Conservation (phyloP, 2,329 filamentous ascomycete species). For the Cytospora leucostoma region DNA sequence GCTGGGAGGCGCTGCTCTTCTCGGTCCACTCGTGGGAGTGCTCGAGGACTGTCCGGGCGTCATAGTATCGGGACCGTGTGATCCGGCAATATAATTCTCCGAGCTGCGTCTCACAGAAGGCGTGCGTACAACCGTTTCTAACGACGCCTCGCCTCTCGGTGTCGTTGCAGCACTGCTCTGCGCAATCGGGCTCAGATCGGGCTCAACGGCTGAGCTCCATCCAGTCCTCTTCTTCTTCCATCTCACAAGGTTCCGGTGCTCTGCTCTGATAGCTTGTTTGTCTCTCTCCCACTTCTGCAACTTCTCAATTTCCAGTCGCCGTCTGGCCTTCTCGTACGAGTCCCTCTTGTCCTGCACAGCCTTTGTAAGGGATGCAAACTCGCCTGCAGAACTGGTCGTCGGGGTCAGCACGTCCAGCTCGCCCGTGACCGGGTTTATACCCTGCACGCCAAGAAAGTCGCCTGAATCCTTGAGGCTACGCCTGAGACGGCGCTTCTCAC, state of each 20-base stretch:
- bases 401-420: constrained; percentile 47
- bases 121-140: constrained; percentile 23
- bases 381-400: constrained; percentile 20
- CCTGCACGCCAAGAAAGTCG: constrained; percentile 61
- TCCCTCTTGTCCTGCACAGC: constrained; percentile 39
- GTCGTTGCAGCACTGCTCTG: constrained; percentile 37
- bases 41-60: not conserved
- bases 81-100: not conserved
- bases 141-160: constrained; percentile 29
- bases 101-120: constrained; percentile 18
- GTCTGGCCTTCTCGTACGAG: constrained; percentile 44
- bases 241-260: constrained; percentile 38
- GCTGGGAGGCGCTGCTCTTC: not conserved
- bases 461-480: constrained; percentile 54
- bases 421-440: constrained; percentile 59
- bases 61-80: not conserved
- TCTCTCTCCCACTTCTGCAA: constrained; percentile 46
- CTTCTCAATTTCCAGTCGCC: constrained; percentile 47
- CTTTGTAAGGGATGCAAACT: constrained; percentile 37
- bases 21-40: not conserved
- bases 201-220: constrained; percentile 55
- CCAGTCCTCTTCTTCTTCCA: constrained; percentile 50
- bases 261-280: constrained; percentile 42
- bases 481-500: constrained; percentile 43
- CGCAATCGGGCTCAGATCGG: constrained; percentile 51